These are phyloP conservation scores for Posidonia australis DNA, from an alignment of 106 monocot species.

Conservation along the genomic window DNA sequence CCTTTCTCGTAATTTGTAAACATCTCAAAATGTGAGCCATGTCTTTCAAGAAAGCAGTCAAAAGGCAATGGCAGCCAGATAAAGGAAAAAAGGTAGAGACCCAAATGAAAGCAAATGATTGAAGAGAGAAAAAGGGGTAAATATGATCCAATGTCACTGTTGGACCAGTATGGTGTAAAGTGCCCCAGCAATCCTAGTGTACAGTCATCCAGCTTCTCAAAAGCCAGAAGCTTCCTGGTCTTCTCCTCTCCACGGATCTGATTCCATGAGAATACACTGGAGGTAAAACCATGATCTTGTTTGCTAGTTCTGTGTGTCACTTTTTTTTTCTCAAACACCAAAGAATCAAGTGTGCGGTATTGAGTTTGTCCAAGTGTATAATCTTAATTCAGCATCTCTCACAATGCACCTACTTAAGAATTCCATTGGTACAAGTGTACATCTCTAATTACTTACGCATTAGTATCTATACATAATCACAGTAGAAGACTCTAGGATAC, in stretches of 20 bases:
- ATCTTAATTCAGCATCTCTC: too few species aligned
- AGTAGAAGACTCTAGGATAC: too few species aligned
- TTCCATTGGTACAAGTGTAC: too few species aligned
- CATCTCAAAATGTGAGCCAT: neutral
- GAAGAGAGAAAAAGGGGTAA: too few species aligned
- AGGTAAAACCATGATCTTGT: neutral
- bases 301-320: neutral
- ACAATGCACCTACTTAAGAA: too few species aligned
- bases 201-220: neutral
- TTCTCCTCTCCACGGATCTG: neutral
- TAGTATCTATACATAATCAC: too few species aligned
- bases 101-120: neutral
- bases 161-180: constrained; percentile 1
- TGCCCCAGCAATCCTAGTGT: neutral
- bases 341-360: too few species aligned
- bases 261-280: too few species aligned
- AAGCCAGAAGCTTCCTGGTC: neutral
- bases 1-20: neutral
- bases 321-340: neutral
- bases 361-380: too few species aligned
- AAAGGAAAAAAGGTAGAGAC: neutral
- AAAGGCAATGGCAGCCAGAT: neutral
- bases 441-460: too few species aligned
- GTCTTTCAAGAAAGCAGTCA: constrained; percentile 4
- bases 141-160: too few species aligned